Conservation (phyloP, 2,329 filamentous ascomycete species). For the Parastagonospora avenae region DNA sequence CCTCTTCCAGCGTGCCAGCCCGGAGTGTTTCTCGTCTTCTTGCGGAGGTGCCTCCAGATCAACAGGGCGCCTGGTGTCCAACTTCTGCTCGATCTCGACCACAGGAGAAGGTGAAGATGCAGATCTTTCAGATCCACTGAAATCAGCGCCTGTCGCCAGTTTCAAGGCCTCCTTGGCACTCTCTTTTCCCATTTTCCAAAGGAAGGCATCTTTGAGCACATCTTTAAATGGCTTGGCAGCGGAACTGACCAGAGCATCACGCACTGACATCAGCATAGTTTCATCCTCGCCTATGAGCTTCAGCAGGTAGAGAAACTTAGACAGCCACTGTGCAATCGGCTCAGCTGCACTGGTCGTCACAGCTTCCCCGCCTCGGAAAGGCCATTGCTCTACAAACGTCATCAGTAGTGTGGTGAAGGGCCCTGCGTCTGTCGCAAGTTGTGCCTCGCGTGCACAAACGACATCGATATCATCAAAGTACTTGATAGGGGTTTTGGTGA, state of each 20-base stretch:
- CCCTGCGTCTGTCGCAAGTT: constrained; percentile 20
- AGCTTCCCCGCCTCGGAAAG: constrained; percentile 57
- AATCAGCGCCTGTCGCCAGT: constrained; percentile 40
- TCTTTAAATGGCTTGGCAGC: constrained; percentile 36
- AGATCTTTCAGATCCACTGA: constrained; percentile 43
- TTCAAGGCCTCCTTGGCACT: constrained; percentile 43
- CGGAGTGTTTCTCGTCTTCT: constrained; percentile 52
- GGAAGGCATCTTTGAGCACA: constrained; percentile 41
- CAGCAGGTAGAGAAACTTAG: constrained; percentile 41
- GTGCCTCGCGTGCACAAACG: constrained; percentile 36
- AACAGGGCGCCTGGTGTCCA: constrained; percentile 13
- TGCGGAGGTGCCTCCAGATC: constrained; percentile 45
- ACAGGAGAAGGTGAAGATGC: constrained; percentile 30
- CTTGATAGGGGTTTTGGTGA: constrained; percentile 77
- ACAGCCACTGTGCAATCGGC: constrained; percentile 42
- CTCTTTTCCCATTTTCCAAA: constrained; percentile 47
- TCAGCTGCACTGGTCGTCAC: constrained; percentile 33
- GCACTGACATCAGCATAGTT: constrained; percentile 27
- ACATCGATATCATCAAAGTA: constrained; percentile 75
- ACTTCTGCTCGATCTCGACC: constrained; percentile 17
- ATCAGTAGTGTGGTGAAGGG: constrained; percentile 69
- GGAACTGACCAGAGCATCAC: constrained; percentile 34
- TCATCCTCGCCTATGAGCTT: constrained; percentile 46
- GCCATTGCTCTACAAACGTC: constrained; percentile 77
- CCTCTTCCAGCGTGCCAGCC: constrained; percentile 68